A percentile compares a stretch with the other conserved stretches of the same genome.
Evolutionary conservation across 257 asterid genomes (phyloP).

Genomic region (Capsicum rhomboideum): DNA sequence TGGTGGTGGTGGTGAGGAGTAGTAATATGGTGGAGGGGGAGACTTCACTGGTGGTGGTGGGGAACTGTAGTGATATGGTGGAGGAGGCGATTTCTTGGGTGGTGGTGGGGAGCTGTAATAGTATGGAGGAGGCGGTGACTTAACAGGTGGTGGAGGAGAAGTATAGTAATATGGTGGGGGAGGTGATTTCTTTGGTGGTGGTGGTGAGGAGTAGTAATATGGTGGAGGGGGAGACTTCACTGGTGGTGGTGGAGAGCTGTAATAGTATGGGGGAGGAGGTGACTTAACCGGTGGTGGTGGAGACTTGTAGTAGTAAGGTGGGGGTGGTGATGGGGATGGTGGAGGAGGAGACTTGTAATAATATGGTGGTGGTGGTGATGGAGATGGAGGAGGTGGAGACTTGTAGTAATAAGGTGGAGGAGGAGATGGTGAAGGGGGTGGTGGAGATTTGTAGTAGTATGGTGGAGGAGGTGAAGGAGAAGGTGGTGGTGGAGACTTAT

Average conservation of each 20-base stretch:
- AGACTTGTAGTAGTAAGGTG: neutral
- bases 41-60: neutral
- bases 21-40: neutral
- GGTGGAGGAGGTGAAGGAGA: neutral
- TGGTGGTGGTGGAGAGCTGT: slow-evolving; percentile 41
- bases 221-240: neutral
- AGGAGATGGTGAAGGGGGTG: neutral
- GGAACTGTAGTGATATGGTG: neutral
- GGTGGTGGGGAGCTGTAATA: neutral
- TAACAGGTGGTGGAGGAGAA: slow-evolving; percentile 33
- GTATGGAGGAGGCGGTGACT: slow-evolving; percentile 12
- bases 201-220: neutral
- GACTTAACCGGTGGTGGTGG: neutral
- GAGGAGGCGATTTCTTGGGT: neutral
- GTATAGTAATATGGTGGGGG: slow-evolving; percentile 15
- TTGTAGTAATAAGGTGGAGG: neutral
- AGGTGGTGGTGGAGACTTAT: neutral
- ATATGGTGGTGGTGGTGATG: neutral
- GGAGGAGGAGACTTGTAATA: neutral
- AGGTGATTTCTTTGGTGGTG: neutral
- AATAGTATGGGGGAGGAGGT: neutral
- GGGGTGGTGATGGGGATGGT: rapidly evolving
- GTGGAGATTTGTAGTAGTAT: neutral
- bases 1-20: neutral
- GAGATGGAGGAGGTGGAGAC: neutral